phyloP scores from a whole-genome alignment of 2,329 filamentous ascomycete species.

The Fonsecaea nubica region DNA sequence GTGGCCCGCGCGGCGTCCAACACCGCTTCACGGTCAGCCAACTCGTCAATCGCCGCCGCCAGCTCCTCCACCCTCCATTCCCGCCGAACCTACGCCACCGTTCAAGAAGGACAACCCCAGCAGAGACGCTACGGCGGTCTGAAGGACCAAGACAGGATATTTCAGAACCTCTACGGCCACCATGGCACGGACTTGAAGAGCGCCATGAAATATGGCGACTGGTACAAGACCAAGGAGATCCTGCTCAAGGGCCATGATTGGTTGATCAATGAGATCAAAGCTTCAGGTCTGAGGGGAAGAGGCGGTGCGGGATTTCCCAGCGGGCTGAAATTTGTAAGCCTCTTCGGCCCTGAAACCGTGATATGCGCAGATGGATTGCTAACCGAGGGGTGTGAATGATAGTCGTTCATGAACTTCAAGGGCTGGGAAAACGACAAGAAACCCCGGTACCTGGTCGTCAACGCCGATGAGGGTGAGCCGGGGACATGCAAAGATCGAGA shows the following conservation, averaged over 20 bases:
- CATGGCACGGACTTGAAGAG: slow-evolving; percentile 89
- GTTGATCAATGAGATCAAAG: slow-evolving; percentile 97
- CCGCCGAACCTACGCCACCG: slow-evolving; percentile 76
- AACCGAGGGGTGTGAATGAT: slow-evolving; percentile 21
- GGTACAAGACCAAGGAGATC: slow-evolving; percentile 99
- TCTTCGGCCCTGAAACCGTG: not conserved
- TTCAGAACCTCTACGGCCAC: slow-evolving; percentile 96
- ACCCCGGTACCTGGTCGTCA: slow-evolving; percentile 95
- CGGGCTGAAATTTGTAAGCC: slow-evolving; percentile 94
- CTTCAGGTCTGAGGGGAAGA: slow-evolving; percentile 91
- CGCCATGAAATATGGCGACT: slow-evolving; percentile 97
- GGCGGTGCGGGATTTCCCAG: slow-evolving; percentile 98
- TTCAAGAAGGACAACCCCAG: slow-evolving; percentile 72
- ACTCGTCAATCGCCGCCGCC: slow-evolving; percentile 37
- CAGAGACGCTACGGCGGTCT: slow-evolving; percentile 81
- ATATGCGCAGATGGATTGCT: not conserved
- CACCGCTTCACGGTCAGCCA: slow-evolving; percentile 56
- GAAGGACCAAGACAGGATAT: slow-evolving; percentile 96
- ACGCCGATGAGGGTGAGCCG: slow-evolving; percentile 97
- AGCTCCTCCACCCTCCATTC: slow-evolving; percentile 52
- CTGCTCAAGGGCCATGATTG: slow-evolving; percentile 96
- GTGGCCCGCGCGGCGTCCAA: slow-evolving; percentile 42
- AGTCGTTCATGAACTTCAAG: slow-evolving; percentile 99
- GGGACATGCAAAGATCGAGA: slow-evolving; percentile 99
- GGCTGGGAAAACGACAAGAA: slow-evolving; percentile 98